Evolutionary conservation across 352 stramenopile species (phyloP).

Genomic region (Plasmopara muralis): DNA sequence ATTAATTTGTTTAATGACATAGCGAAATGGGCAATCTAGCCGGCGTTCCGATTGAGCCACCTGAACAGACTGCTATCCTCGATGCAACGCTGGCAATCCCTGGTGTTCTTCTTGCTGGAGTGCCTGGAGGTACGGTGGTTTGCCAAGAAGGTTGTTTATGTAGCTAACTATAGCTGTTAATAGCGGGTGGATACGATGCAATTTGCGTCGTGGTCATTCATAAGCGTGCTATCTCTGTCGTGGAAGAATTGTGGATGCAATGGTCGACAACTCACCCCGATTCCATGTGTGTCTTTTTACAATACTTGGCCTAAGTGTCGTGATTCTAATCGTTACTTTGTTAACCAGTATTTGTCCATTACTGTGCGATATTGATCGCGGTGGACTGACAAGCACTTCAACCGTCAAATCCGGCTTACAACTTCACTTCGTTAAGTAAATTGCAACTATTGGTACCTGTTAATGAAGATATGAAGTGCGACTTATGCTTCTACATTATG

Average conservation of each 20-base stretch:
- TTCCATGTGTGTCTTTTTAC: constrained; percentile 30
- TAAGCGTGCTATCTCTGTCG: constrained; percentile 31
- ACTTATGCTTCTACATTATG: constrained; percentile 1
- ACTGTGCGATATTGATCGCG: constrained; percentile 44
- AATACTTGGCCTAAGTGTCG: neutral
- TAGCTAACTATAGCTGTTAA: constrained; percentile 1
- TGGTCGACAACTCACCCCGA: constrained; percentile 48
- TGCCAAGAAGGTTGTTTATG: neutral
- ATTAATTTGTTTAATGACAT: neutral
- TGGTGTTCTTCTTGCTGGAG: constrained; percentile 90
- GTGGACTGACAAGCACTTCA: constrained; percentile 5
- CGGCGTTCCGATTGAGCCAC: constrained; percentile 90
- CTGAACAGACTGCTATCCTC: constrained; percentile 86
- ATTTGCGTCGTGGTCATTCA: constrained; percentile 90
- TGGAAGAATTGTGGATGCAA: constrained; percentile 71
- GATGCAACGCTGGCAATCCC: constrained; percentile 90
- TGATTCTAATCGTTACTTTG: neutral
- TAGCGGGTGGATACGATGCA: constrained; percentile 94
- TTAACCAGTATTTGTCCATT: constrained; percentile 56
- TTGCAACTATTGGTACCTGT: neutral
- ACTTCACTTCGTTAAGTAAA: constrained; percentile 22
- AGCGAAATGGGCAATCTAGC: constrained; percentile 87
- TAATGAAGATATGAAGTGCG: constrained; percentile 1
- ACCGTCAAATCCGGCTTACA: constrained; percentile 19
- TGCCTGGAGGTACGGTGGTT: constrained; percentile 76